Conservation (phyloP, 1,139 yeast genomes). For the Sugiyamaella pinicola region DNA sequence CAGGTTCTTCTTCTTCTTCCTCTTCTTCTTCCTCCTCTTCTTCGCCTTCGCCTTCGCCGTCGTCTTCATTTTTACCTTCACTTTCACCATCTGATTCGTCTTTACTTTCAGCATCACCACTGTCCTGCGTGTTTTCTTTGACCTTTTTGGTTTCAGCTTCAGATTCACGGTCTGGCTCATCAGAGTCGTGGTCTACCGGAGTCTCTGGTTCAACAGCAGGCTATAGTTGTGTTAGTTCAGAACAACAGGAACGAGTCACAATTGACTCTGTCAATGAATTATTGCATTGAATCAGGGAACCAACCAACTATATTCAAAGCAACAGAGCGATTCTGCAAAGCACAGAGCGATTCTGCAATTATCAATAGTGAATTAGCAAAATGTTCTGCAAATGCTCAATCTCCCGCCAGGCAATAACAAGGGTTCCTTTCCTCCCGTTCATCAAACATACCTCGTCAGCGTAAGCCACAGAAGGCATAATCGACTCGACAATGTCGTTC, state of each 20-base stretch:
- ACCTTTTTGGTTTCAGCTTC: conserved; percentile 3
- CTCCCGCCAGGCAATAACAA: background rate
- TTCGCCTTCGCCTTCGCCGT: conserved; percentile 46
- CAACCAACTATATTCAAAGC: no score
- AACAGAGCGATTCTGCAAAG: no score
- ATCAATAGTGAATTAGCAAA: no score
- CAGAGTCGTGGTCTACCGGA: conserved; percentile 10
- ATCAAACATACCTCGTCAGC: conserved; percentile 62
- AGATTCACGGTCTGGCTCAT: conserved; percentile 3
- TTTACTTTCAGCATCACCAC: no score
- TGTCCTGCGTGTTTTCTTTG: no score
- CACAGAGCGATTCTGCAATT: no score
- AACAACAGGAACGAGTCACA: no score
- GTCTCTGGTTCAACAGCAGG: conserved; percentile 4
- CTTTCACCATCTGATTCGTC: no score
- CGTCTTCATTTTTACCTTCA: conserved; percentile 24
- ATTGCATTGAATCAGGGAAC: no score
- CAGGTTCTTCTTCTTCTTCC: conserved; percentile 55
- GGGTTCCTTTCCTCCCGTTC: background rate
- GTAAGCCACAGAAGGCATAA: conserved; percentile 77
- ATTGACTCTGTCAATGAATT: no score
- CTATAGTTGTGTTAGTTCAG: background rate
- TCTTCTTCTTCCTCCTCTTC: conserved; percentile 52
- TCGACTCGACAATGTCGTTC: conserved; percentile 75
- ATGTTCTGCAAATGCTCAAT: no score